These are phyloP conservation scores for Citeromyces hawaiiensis DNA, from an alignment of 1,139 yeast genomes.

Conservation along the genomic window DNA sequence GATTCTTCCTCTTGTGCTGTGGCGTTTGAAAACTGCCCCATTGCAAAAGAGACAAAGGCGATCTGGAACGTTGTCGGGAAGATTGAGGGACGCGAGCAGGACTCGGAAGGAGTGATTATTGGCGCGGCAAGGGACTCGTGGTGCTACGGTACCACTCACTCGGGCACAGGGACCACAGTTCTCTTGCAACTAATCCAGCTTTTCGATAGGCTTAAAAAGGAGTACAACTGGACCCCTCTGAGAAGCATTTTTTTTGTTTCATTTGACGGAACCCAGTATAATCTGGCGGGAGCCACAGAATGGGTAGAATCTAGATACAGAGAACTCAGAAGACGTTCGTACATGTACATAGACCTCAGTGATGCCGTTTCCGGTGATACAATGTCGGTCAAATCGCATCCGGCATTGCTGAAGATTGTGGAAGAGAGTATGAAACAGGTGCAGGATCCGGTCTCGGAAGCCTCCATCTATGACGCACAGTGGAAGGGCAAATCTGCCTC, in stretches of 20 bases:
- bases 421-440: conserved; percentile 27
- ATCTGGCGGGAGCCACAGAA: conserved; percentile 75
- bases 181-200: conserved; percentile 61
- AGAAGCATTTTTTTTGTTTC: conserved; percentile 76
- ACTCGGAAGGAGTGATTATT: conserved; percentile 57
- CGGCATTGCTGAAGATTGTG: conserved; percentile 39
- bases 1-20: conserved; percentile 19
- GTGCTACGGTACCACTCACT: conserved; percentile 62
- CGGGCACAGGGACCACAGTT: conserved; percentile 67
- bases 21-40: conserved; percentile 29
- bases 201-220: conserved; percentile 51
- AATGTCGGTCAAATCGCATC: conserved; percentile 51
- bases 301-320: conserved; percentile 52
- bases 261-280: conserved; percentile 77
- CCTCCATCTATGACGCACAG: conserved; percentile 11
- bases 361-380: conserved; percentile 56
- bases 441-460: conserved; percentile 23
- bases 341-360: conserved; percentile 66
- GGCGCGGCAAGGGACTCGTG: conserved; percentile 80
- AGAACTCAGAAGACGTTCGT: conserved; percentile 45
- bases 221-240: conserved; percentile 71
- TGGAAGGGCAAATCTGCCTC: conserved; percentile 10
- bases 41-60: conserved; percentile 46
- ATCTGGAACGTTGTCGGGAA: conserved; percentile 74
- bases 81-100: conserved; percentile 71